A percentile compares a stretch with the other conserved stretches of the same genome.
Conservation (phyloP, 2,329 filamentous ascomycete genomes). For the Phaeosphaeria sp. region DNA sequence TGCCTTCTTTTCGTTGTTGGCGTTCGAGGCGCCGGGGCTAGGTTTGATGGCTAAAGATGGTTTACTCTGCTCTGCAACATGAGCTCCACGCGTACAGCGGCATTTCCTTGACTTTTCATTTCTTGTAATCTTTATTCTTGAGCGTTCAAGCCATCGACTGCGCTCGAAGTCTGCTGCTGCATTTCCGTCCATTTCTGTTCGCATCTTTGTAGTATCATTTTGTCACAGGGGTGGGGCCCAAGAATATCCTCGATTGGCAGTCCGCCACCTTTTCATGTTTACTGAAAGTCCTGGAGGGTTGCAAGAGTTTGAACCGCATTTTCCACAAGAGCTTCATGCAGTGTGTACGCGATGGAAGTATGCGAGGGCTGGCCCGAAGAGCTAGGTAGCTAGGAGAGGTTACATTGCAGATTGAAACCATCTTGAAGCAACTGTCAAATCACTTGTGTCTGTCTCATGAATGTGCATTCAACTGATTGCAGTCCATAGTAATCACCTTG, state of each 20-base stretch:
- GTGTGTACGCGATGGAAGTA: conserved; percentile 10
- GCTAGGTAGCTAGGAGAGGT: conserved; percentile 4
- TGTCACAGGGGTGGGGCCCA: conserved; percentile 1
- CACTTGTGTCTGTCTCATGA: not conserved
- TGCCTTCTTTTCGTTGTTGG: conserved; percentile 34
- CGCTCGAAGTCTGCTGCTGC: not conserved
- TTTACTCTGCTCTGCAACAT: conserved; percentile 15
- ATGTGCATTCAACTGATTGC: not conserved
- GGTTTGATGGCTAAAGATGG: conserved; percentile 15
- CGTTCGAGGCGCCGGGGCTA: conserved; percentile 25
- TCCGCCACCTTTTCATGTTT: conserved; percentile 13
- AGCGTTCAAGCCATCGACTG: not conserved
- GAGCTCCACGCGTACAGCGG: conserved; percentile 45
- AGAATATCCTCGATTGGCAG: conserved; percentile 12
- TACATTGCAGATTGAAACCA: too few species aligned
- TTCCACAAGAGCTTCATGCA: not conserved
- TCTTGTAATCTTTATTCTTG: not conserved
- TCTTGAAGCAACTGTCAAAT: not conserved
- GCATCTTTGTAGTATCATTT: conserved; percentile 7
- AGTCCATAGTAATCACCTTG: too few species aligned
- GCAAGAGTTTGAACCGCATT: not conserved
- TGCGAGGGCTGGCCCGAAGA: conserved; percentile 28
- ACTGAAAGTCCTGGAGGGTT: conserved; percentile 1
- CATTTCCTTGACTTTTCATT: conserved; percentile 26
- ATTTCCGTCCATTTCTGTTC: not conserved